These are phyloP conservation scores for Phytophthora sojae DNA, from an alignment of 352 stramenopile genomes.

Conservation along the genomic window DNA sequence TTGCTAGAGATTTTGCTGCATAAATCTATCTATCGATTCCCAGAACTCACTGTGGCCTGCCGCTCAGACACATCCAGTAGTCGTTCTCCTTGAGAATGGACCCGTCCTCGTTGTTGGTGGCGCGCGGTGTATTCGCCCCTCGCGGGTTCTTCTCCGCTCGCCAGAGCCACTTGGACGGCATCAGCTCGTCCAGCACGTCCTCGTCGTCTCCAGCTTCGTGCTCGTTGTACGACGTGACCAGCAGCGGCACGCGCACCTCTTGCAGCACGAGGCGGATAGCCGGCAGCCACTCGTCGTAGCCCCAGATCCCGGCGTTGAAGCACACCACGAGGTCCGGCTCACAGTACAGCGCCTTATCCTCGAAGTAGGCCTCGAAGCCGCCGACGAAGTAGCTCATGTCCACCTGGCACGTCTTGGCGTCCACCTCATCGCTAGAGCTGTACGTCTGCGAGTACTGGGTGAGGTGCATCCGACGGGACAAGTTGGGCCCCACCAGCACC, in stretches of 20 bases:
- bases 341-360: constrained; percentile 52
- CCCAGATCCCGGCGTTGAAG: constrained; percentile 90
- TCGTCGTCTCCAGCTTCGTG: constrained; percentile 83
- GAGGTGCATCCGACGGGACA: constrained; percentile 65
- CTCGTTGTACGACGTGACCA: constrained; percentile 89
- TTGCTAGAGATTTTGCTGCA: background rate
- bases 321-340: constrained; percentile 72
- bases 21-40: background rate
- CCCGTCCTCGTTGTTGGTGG: constrained; percentile 65
- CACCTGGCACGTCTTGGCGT: constrained; percentile 39
- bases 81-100: constrained; percentile 78
- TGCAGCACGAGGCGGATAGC: constrained; percentile 72
- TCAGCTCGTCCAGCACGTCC: constrained; percentile 71
- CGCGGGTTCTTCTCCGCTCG: constrained; percentile 73
- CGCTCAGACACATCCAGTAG: constrained; percentile 84
- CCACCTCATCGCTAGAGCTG: background rate
- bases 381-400: constrained; percentile 77
- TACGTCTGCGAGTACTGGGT: constrained; percentile 33
- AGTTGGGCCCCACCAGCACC: constrained; percentile 80
- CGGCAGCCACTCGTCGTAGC: constrained; percentile 88
- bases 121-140: constrained; percentile 50
- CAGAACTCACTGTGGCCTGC: constrained; percentile 12
- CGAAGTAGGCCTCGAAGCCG: constrained; percentile 67
- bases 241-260: constrained; percentile 58
- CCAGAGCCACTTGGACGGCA: constrained; percentile 71